Evolutionary conservation across 371 early-diverging fungal genomes (phyloP).

Genomic region (Actinomortierella wolfii): DNA sequence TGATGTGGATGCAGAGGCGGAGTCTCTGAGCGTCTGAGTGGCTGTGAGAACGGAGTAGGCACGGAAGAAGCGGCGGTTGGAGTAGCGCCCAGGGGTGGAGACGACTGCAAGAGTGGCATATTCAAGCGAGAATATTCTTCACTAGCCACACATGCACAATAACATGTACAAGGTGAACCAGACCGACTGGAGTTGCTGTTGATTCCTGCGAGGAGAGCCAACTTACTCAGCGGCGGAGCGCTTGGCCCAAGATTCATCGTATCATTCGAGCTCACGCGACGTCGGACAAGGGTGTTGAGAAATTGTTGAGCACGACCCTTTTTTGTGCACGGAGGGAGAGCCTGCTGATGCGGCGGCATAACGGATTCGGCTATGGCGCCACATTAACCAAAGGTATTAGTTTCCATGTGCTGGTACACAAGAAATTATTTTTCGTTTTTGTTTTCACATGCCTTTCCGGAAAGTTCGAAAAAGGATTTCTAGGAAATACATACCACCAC

Average conservation of each 20-base stretch:
- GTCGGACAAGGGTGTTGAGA: constrained; percentile 29
- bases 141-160: not conserved
- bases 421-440: too few species aligned
- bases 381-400: not conserved
- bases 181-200: too few species aligned
- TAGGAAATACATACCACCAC: not conserved
- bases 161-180: too few species aligned
- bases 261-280: constrained; percentile 36
- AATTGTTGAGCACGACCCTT: constrained; percentile 40
- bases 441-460: not conserved
- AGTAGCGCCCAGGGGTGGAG: too few species aligned
- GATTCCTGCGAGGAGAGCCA: too few species aligned
- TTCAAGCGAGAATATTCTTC: not conserved
- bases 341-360: not conserved
- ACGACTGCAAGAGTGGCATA: too few species aligned
- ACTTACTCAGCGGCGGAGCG: not conserved
- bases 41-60: too few species aligned
- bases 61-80: too few species aligned
- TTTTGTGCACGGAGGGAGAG: constrained; percentile 17
- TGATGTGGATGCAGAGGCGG: too few species aligned
- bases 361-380: not conserved
- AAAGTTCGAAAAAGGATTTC: not conserved
- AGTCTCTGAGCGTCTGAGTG: too few species aligned
- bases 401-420: too few species aligned
- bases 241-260: constrained; percentile 16